Conservation (phyloP, 768 basidiomycete genomes). For the Amanita phalloides region DNA sequence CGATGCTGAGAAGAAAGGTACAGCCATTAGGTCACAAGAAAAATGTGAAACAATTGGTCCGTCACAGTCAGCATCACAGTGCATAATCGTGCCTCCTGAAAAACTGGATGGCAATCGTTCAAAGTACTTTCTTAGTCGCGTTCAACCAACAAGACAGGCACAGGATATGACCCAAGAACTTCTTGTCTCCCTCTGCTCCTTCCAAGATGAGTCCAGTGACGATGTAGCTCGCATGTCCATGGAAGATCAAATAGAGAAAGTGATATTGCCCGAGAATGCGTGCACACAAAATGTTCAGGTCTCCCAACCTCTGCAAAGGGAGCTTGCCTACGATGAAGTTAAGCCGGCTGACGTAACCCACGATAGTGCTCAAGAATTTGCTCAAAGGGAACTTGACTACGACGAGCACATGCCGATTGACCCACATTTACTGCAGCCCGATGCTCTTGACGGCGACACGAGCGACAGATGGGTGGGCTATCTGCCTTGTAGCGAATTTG, state of each 20-base stretch:
- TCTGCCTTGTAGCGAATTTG: neutral
- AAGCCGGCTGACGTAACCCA: neutral
- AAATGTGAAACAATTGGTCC: slow-evolving; percentile 10
- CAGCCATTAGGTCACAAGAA: neutral
- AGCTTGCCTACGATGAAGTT: no score
- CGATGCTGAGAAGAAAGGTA: neutral
- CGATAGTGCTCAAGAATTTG: neutral
- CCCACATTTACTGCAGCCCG: neutral
- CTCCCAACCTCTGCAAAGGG: no score
- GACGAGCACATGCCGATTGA: neutral
- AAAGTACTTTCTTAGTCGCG: neutral
- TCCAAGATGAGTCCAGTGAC: neutral
- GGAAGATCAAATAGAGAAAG: neutral
- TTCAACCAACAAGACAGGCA: neutral
- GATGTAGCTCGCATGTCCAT: neutral
- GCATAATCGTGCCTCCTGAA: neutral
- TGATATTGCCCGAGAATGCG: neutral
- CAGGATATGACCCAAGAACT: neutral
- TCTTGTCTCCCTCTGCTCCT: neutral
- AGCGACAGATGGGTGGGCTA: no score
- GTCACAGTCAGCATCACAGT: slow-evolving; percentile 21
- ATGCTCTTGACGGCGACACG: neutral
- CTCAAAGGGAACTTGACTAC: neutral
- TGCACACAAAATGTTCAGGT: neutral
- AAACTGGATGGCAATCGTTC: neutral